Evolutionary conservation across 371 early-diverging fungal species (phyloP).

Genomic region (Amoeboradix gromovi): DNA sequence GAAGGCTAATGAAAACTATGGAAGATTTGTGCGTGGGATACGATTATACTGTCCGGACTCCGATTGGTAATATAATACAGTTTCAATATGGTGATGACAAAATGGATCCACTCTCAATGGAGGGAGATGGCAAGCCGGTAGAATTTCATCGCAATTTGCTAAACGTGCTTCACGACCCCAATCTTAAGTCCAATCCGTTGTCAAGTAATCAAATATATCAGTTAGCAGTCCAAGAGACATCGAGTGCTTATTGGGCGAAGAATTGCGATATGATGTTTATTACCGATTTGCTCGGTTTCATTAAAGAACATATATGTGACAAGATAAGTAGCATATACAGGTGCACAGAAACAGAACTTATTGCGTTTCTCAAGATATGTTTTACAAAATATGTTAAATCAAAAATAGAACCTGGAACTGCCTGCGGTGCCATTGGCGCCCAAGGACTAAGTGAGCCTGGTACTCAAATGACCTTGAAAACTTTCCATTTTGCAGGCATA

Average conservation of each 20-base stretch:
- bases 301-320: background rate
- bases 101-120: constrained; percentile 80
- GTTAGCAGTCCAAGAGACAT: constrained; percentile 36
- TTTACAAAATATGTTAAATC: constrained; percentile 50
- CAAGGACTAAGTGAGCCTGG: constrained; percentile 98
- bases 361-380: constrained; percentile 42
- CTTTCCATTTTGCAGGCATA: constrained; percentile 99
- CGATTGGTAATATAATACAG: constrained; percentile 74
- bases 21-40: constrained; percentile 86
- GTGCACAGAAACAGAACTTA: constrained; percentile 40
- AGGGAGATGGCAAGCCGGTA: constrained; percentile 69
- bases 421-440: constrained; percentile 75
- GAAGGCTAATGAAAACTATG: constrained; percentile 93
- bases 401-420: constrained; percentile 63
- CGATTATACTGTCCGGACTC: constrained; percentile 83
- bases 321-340: constrained; percentile 3
- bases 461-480: constrained; percentile 99
- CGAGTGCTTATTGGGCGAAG: background rate
- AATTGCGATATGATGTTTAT: background rate
- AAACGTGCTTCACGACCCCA: no score
- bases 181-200: background rate
- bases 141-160: constrained; percentile 50
- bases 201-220: constrained; percentile 8
- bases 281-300: background rate
- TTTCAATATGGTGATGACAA: constrained; percentile 94